phyloP scores from a whole-genome alignment of 768 basidiomycete species.

The Hypholoma sublateritium region DNA sequence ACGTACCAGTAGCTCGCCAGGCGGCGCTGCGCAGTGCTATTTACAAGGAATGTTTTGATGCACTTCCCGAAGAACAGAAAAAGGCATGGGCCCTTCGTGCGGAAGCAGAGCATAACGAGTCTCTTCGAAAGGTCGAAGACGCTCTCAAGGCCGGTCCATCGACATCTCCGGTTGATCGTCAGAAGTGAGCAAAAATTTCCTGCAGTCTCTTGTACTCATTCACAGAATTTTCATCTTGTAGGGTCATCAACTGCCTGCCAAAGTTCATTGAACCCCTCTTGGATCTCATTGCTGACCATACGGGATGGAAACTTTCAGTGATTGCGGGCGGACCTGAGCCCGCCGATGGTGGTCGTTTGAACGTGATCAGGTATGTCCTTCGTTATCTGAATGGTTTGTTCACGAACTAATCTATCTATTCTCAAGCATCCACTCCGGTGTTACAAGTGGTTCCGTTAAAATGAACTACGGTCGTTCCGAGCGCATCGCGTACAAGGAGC shows the following conservation, averaged over 20 bases:
- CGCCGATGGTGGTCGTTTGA: slow-evolving; percentile 10
- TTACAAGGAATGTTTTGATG: no score
- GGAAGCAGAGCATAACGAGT: no score
- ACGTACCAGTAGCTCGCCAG: no score
- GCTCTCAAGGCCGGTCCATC: not conserved
- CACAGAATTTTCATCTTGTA: not conserved
- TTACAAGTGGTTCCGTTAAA: slow-evolving; percentile 11
- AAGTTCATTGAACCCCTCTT: slow-evolving; percentile 12
- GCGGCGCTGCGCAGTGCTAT: no score
- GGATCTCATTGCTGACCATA: slow-evolving; percentile 4
- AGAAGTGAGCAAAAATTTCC: slow-evolving; percentile 13
- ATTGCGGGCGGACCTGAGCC: slow-evolving; percentile 19
- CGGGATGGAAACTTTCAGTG: slow-evolving; percentile 14
- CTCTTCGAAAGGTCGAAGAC: not conserved
- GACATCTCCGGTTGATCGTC: slow-evolving; percentile 9
- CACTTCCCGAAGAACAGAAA: no score
- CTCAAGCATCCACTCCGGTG: slow-evolving; percentile 20
- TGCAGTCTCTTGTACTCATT: no score
- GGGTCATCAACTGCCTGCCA: slow-evolving; percentile 8
- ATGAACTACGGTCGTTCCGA: slow-evolving; percentile 19
- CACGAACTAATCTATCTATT: not conserved
- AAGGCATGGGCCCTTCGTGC: no score
- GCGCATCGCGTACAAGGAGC: slow-evolving; percentile 5
- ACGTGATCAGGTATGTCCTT: slow-evolving; percentile 9
- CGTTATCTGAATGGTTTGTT: no score